Conservation (phyloP, 78 protist species). For the Ministeria vibrans region DNA sequence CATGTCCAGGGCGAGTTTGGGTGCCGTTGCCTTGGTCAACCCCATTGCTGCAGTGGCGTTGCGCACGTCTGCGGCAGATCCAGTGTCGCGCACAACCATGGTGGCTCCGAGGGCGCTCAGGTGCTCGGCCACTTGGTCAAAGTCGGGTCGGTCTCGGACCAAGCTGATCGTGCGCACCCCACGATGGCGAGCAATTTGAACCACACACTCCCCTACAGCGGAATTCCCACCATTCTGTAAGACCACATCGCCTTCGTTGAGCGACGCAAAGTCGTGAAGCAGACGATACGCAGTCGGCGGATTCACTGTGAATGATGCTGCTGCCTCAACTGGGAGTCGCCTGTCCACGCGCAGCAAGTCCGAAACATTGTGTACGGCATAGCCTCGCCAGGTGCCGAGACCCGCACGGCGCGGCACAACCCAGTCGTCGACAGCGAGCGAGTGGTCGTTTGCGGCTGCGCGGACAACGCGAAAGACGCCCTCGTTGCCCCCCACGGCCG, state of each 20-base stretch:
- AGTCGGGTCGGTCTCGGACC: conserved; percentile 45
- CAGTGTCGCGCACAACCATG: conserved; percentile 57
- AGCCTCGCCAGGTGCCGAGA: not conserved
- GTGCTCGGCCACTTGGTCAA: conserved; percentile 21
- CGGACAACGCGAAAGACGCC: conserved; percentile 14
- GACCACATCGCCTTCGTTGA: conserved; percentile 73
- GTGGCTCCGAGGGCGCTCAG: conserved; percentile 67
- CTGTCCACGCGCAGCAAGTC: not conserved
- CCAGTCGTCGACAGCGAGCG: no score
- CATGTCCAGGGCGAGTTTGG: conserved; percentile 62
- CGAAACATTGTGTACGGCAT: not conserved
- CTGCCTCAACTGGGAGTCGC: conserved; percentile 14
- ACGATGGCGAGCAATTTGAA: conserved; percentile 53
- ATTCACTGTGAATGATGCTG: conserved; percentile 57
- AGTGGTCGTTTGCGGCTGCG: no score
- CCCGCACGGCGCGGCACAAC: no score
- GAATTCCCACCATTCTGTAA: conserved; percentile 78
- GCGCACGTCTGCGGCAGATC: not conserved
- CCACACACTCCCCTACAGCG: conserved; percentile 68
- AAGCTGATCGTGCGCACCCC: conserved; percentile 70
- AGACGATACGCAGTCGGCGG: conserved; percentile 82
- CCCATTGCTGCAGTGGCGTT: no score
- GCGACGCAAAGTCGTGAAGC: conserved; percentile 56
- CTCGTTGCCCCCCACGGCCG: conserved; percentile 80
- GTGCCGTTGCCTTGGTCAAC: not conserved